phyloP scores from a whole-genome alignment of 176 grass and related monocot genomes.

The Cenchrus purpureus region DNA sequence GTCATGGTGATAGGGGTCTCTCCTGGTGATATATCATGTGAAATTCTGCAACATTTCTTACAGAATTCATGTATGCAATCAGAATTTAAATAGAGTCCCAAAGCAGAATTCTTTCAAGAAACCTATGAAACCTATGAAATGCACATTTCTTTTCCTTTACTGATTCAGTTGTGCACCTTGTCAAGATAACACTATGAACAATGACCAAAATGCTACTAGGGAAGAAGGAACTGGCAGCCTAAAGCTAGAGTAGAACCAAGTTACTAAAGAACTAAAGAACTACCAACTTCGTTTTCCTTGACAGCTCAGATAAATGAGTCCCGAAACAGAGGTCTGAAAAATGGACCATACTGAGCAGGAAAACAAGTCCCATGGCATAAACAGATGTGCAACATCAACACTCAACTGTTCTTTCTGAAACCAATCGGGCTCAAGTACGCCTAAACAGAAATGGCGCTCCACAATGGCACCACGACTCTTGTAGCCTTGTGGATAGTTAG shows the following conservation, averaged over 20 bases:
- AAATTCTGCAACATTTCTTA: not conserved
- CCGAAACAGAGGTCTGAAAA: conserved; percentile 6
- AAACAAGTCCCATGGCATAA: conserved; percentile 11
- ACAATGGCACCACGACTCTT: conserved; percentile 23
- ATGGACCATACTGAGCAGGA: conserved; percentile 6
- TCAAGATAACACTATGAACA: conserved; percentile 36
- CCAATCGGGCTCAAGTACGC: not conserved
- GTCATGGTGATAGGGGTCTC: not conserved
- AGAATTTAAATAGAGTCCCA: not conserved
- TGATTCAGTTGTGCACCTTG: not conserved
- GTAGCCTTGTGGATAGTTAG: conserved; percentile 5
- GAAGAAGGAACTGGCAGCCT: not conserved
- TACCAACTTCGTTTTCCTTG: conserved; percentile 19
- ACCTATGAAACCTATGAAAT: not conserved
- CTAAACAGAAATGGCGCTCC: conserved; percentile 5
- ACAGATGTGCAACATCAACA: not conserved
- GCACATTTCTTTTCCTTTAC: conserved; percentile 40
- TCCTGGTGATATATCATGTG: not conserved
- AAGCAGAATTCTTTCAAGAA: not conserved
- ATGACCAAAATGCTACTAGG: conserved; percentile 16
- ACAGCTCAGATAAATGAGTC: conserved; percentile 5
- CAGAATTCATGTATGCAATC: not conserved
- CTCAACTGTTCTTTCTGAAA: not conserved
- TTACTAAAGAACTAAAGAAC: not conserved
- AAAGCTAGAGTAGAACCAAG: not conserved